Conservation (phyloP, 2,329 filamentous ascomycete species). For the Microthyrium microscopicum region DNA sequence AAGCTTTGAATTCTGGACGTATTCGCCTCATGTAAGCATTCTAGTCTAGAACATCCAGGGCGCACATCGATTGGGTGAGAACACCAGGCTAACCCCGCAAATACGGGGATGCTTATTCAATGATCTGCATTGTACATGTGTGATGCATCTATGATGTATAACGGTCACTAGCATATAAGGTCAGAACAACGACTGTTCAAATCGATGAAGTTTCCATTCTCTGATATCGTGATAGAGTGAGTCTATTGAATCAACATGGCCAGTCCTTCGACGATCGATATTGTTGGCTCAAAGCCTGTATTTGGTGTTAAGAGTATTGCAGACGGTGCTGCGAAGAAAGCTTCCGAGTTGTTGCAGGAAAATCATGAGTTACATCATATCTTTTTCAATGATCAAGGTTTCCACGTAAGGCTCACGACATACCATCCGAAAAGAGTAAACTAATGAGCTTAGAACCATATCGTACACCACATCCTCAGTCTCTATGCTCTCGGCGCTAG, state of each 20-base stretch:
- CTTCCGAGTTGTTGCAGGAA: slow-evolving; percentile 54
- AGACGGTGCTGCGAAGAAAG: slow-evolving; percentile 42
- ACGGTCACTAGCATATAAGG: too few relatives aligned
- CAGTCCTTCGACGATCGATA: slow-evolving; percentile 28
- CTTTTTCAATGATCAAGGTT: slow-evolving; percentile 60
- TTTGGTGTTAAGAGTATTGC: slow-evolving; percentile 31
- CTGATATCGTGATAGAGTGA: too few relatives aligned
- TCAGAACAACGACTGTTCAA: too few relatives aligned
- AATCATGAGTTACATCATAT: slow-evolving; percentile 64
- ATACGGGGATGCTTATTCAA: too few relatives aligned
- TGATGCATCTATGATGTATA: too few relatives aligned
- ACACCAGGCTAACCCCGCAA: too few relatives aligned
- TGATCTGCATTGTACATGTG: too few relatives aligned
- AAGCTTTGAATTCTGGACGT: too few relatives aligned
- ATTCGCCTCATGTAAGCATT: too few relatives aligned
- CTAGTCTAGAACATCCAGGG: too few relatives aligned
- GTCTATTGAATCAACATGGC: slow-evolving; percentile 25
- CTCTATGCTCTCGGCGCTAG: slow-evolving; percentile 60
- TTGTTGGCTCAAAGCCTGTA: slow-evolving; percentile 28
- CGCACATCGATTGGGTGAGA: too few relatives aligned
- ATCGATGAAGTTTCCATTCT: too few relatives aligned
- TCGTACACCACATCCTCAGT: slow-evolving; percentile 59
- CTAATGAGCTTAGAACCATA: slow-evolving; percentile 40
- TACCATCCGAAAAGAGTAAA: not conserved
- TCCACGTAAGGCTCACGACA: slow-evolving; percentile 38